Evolutionary conservation across 495 filamentous ascomycete species (phyloP), one percentile per base, ranked within the genome.

Genomic region (Hyphodiscus hymeniophilus): DNA sequence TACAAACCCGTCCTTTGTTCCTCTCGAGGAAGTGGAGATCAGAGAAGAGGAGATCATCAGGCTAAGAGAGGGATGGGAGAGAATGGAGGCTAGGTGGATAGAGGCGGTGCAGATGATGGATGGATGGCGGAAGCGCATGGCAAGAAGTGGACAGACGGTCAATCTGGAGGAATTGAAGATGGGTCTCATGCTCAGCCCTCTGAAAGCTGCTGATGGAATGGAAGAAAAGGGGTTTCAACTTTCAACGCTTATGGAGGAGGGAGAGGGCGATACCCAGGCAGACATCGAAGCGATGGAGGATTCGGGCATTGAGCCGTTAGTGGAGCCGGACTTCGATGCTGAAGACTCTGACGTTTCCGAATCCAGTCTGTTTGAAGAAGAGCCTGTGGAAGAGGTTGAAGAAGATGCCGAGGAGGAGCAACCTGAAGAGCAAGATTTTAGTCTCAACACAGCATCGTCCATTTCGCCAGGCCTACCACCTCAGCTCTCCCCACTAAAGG

Each of bases 1-100:
- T 22, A 95, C 90, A 10, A 95, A 96, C 52, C 92, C 92, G 4
- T 91, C 87, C 7, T 98, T 97, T 63, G 92, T 96, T 24, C 86
- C 92, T 0, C 73, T 98, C n/a, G 94, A 97, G 60, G 75, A 96
- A 62, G 86, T 96, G 6, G 87, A 89, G 50, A 69, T 90, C 15
- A 77, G 91, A 23, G 91, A 98, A 49, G 85, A 94, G 35, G 90
- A 95, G 57, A 96, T 98, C 48, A 71, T 75, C 17, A 70, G 84
- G 50, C 67, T 97, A 11, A 80, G 85, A 22, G 78, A 84, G 47
- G 87, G 88, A 18, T 94, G 89, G 80, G 86, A 90, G 62, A 88
- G 81, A 62, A 89, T 97, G 84, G 89, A 95, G 64, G 73, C 70
- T 13, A 70, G 91, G 33, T 96, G 92, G 91, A 79, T 77, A 57